Evolutionary conservation across 768 basidiomycete species (phyloP).

Genomic region (Amanita thiersii): DNA sequence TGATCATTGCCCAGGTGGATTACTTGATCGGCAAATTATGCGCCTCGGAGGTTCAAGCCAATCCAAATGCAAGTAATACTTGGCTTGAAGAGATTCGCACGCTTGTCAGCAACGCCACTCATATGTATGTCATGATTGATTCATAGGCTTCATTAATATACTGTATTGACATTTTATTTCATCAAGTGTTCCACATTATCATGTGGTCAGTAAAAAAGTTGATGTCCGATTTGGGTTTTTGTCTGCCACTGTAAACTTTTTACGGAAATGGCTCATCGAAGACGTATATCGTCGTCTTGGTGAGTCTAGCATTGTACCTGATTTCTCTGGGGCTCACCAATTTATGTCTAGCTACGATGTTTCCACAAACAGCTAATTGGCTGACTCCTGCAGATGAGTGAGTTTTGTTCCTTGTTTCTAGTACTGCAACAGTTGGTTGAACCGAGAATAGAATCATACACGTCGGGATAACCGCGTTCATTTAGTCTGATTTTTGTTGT

Average conservation of each 20-base stretch:
- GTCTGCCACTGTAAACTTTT: constrained; percentile 27
- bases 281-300: constrained; percentile 53
- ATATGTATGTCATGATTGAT: constrained; percentile 37
- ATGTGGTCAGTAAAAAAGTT: constrained; percentile 37
- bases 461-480: constrained; percentile 47
- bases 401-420: constrained; percentile 12
- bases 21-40: constrained; percentile 46
- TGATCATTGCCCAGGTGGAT: constrained; percentile 20
- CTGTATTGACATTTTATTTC: not conserved
- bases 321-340: constrained; percentile 1
- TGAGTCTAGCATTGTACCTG: constrained; percentile 17
- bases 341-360: constrained; percentile 37
- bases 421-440: not conserved
- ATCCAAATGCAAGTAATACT: constrained; percentile 22
- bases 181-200: constrained; percentile 48
- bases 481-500: too few species aligned
- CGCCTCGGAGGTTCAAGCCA: constrained; percentile 33
- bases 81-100: constrained; percentile 32
- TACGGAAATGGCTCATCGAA: constrained; percentile 47
- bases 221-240: constrained; percentile 24
- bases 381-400: constrained; percentile 49
- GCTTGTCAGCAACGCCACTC: constrained; percentile 35
- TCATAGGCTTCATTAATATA: too few species aligned
- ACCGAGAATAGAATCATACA: constrained; percentile 37
- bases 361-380: constrained; percentile 58